Evolutionary conservation across 345 rosid genomes (phyloP).

Genomic region (Heritiera fomes): DNA sequence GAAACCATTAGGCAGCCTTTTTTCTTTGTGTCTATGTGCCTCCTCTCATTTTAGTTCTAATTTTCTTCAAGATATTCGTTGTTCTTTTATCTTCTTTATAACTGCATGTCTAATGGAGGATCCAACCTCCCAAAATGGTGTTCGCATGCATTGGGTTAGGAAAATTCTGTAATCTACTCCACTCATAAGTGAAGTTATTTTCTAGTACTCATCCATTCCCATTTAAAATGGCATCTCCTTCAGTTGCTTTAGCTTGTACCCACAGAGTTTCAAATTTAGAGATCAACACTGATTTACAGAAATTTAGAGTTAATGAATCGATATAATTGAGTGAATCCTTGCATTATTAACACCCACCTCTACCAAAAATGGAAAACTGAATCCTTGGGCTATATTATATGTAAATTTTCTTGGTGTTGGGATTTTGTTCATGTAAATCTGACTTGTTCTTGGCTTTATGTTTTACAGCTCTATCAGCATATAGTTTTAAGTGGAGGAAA

Average conservation of each 20-base stretch:
- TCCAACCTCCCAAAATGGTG: neutral
- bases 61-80: neutral
- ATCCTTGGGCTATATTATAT: neutral
- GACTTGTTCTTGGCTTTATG: slow-evolving; percentile 16
- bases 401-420: neutral
- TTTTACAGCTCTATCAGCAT: slow-evolving; percentile 89
- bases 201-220: neutral
- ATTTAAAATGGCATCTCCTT: neutral
- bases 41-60: neutral
- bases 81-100: neutral
- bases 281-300: slow-evolving; percentile 1
- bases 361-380: neutral
- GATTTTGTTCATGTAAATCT: neutral
- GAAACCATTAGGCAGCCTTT: neutral
- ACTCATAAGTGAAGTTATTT: neutral
- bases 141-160: neutral
- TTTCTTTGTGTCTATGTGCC: neutral
- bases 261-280: neutral
- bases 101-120: slow-evolving; percentile 1
- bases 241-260: neutral
- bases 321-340: neutral
- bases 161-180: neutral
- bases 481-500: slow-evolving; percentile 98
- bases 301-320: no score
- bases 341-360: neutral